phyloP scores from a whole-genome alignment of 495 filamentous ascomycete genomes.

The Penicillium chermesinum region DNA sequence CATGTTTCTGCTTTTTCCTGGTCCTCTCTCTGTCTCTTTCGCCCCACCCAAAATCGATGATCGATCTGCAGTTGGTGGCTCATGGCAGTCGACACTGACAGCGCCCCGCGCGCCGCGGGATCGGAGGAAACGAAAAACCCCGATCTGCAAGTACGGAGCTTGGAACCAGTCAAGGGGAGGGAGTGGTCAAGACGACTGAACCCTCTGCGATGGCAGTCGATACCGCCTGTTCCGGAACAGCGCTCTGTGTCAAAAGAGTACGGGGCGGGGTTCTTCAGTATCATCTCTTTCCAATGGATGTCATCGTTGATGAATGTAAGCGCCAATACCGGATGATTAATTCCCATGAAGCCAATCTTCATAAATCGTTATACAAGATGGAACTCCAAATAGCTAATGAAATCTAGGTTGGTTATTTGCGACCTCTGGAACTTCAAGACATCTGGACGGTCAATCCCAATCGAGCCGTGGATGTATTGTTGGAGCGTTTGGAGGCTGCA shows the following conservation, averaged over 20 bases:
- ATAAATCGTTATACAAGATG: too few relatives aligned
- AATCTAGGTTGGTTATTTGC: conserved; percentile 63
- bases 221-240: conserved; percentile 50
- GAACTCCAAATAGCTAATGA: not conserved
- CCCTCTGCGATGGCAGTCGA: conserved; percentile 46
- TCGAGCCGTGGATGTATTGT: conserved; percentile 63
- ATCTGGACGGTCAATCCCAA: conserved; percentile 83
- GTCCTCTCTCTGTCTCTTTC: not conserved
- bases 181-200: conserved; percentile 53
- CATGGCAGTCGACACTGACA: not conserved
- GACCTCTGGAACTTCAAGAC: conserved; percentile 76
- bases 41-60: not conserved
- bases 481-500: conserved; percentile 55
- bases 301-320: conserved; percentile 50
- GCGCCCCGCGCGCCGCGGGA: too few relatives aligned
- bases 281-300: conserved; percentile 58
- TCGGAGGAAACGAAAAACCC: too few relatives aligned
- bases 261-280: conserved; percentile 49
- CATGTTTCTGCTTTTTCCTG: not conserved
- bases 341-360: too few relatives aligned
- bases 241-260: conserved; percentile 48
- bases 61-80: not conserved
- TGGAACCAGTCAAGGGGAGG: conserved; percentile 18
- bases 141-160: conserved; percentile 15
- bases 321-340: not conserved